Evolutionary conservation across 768 basidiomycete species (phyloP).

Genomic region (Lactifluus volemus): DNA sequence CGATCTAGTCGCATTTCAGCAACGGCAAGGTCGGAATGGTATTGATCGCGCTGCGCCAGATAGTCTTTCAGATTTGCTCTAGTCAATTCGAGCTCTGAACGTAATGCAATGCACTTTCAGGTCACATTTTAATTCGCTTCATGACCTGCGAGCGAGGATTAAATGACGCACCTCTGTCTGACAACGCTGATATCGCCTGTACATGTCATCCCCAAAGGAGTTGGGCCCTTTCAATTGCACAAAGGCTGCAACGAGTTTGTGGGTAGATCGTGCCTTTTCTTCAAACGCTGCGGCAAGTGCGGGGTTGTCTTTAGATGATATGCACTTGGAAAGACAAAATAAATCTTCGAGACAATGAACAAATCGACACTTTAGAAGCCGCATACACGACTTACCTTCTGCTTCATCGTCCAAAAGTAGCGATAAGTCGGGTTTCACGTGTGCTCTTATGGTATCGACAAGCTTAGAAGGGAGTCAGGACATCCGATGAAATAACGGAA

Average conservation of each 20-base stretch:
- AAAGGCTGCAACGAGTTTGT: slow-evolving; percentile 50
- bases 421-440: slow-evolving; percentile 45
- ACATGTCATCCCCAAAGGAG: slow-evolving; percentile 32
- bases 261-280: slow-evolving; percentile 49
- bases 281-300: slow-evolving; percentile 37
- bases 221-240: slow-evolving; percentile 34
- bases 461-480: slow-evolving; percentile 34
- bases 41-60: slow-evolving; percentile 39
- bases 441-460: slow-evolving; percentile 53
- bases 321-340: slow-evolving; percentile 21
- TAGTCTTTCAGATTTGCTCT: slow-evolving; percentile 42
- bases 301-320: slow-evolving; percentile 19
- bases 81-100: slow-evolving; percentile 47
- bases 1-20: slow-evolving; percentile 60
- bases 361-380: not conserved
- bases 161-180: slow-evolving; percentile 49
- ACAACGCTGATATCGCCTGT: slow-evolving; percentile 41
- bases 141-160: not conserved
- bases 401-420: slow-evolving; percentile 30
- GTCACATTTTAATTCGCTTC: slow-evolving; percentile 9
- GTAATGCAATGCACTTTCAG: slow-evolving; percentile 45
- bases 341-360: slow-evolving; percentile 20
- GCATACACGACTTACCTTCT: slow-evolving; percentile 15
- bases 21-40: slow-evolving; percentile 41
- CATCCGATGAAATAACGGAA: not conserved